A percentile compares a stretch with the other conserved stretches of the same genome.
Conservation (phyloP, 2,329 filamentous ascomycete species). For the Pseudogymnoascus sp. region DNA sequence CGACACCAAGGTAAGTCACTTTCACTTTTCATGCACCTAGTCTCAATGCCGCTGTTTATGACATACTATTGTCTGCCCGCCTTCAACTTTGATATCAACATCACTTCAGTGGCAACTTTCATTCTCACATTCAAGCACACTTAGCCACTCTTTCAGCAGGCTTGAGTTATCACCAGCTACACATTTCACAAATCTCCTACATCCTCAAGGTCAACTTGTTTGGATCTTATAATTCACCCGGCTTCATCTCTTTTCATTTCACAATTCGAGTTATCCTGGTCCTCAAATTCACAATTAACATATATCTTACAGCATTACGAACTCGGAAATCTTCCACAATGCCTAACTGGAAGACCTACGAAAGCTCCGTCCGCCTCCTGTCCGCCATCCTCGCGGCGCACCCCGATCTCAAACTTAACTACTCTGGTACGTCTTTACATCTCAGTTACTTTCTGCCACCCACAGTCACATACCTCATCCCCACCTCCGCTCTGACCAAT, state of each 20-base stretch:
- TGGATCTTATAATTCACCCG: not conserved
- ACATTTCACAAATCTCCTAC: not conserved
- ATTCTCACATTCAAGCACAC: not conserved
- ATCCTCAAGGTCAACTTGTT: not conserved
- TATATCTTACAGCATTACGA: not conserved
- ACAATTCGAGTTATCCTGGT: conserved; percentile 4
- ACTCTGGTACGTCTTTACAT: conserved; percentile 45
- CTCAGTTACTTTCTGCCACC: conserved; percentile 6
- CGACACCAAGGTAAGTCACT: not conserved
- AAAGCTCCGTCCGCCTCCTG: conserved; percentile 52
- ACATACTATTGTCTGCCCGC: not conserved
- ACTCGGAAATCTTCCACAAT: conserved; percentile 28
- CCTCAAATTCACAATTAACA: not conserved
- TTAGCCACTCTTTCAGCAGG: not conserved
- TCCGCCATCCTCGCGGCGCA: conserved; percentile 54
- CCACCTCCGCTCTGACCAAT: not conserved
- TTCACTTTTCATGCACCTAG: not conserved
- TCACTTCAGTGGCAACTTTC: not conserved
- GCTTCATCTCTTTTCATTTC: not conserved
- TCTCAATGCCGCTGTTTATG: not conserved
- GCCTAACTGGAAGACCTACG: conserved; percentile 55
- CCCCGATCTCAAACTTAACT: conserved; percentile 49
- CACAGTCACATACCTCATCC: conserved; percentile 12
- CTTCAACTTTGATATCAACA: not conserved
- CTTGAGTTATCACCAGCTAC: not conserved